Base-by-base conservation (phyloP, 1,284 basidiomycete genomes). In the Phellopilus nigrolimitatus region DNA sequence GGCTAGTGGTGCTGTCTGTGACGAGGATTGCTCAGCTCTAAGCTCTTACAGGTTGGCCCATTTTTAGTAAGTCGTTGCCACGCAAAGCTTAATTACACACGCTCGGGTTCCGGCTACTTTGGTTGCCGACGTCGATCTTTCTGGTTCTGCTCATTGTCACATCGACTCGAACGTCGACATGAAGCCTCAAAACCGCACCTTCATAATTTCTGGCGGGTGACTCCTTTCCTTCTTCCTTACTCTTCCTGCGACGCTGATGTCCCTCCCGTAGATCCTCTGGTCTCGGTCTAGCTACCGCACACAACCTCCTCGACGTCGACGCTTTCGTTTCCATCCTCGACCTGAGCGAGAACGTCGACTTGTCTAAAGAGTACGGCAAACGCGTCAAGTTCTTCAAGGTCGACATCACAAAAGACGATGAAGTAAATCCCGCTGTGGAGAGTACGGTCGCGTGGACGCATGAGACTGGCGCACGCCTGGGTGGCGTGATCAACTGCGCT, bases 401-500 rank as follows among this genome's bases (percentile, higher is more conserved):
- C 21, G 59, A 61, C 38, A 48, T 61, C 7, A 53, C 57, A 12
- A 49, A 55, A 10, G 47, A 46, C 12, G 31, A 40, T n/a, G 40
- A 59, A 5, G 46, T 62, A 19, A 40, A 40, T 42, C 30, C 13
- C 22, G 60, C 58, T 8, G 59, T 60, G 7, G 53, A 50, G 12
- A 47, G 39, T 15, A 53, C 56, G n/a, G 65, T 73, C 1, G 62
- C 62, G 34, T 80, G 78, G 78, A 59, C 71, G 3, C 56, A 66
- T 21, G 63, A 66, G 43, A 76, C 72, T 0, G 64, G 65, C 8
- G 73, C 75, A 5, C 59, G 62, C 17, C 61, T 80, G 6, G 74
- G 76, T n/a, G 78, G 78, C 8, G 72, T 80, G 5, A 68, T 80
- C 30, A 77, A 76, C 59, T 76, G 73, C 58, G 78, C 78, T 7